Percentiles rank a stretch among this genome's conserved stretches.
These are phyloP conservation scores for Rhodotorula graminis DNA, from an alignment of 768 basidiomycete genomes.

Conservation along the genomic window DNA sequence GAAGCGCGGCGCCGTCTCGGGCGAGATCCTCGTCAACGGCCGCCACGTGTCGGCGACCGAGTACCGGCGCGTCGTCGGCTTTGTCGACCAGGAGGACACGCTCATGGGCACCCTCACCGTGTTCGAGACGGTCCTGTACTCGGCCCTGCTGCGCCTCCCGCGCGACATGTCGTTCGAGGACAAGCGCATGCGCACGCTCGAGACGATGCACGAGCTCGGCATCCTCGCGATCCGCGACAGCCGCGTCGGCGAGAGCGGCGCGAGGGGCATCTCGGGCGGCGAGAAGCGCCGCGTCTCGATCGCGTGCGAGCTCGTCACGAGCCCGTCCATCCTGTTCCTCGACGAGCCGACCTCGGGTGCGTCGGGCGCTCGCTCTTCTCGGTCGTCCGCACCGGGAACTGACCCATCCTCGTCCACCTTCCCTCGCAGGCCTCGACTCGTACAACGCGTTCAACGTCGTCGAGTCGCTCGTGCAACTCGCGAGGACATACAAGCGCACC, in stretches of 20 bases:
- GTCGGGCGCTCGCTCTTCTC: too few relatives aligned
- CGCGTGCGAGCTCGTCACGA: slow-evolving; percentile 95
- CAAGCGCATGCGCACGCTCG: slow-evolving; percentile 89
- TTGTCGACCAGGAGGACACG: slow-evolving; percentile 97
- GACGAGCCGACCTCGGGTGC: slow-evolving; percentile 94
- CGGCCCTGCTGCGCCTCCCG: slow-evolving; percentile 80
- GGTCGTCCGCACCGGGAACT: too few relatives aligned
- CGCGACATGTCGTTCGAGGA: slow-evolving; percentile 91
- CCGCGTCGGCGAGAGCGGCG: slow-evolving; percentile 83
- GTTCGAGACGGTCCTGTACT: slow-evolving; percentile 94
- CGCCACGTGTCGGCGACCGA: slow-evolving; percentile 65
- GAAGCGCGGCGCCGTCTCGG: slow-evolving; percentile 72
- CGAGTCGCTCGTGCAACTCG: slow-evolving; percentile 77
- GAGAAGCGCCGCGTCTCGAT: slow-evolving; percentile 96
- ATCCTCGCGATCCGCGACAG: slow-evolving; percentile 84
- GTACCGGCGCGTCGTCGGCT: slow-evolving; percentile 83
- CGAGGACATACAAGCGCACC: slow-evolving; percentile 82
- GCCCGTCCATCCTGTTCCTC: slow-evolving; percentile 89
- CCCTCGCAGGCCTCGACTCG: slow-evolving; percentile 69
- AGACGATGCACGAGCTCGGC: slow-evolving; percentile 93
- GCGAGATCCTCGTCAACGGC: slow-evolving; percentile 79
- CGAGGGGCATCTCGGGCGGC: slow-evolving; percentile 89
- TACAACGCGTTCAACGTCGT: slow-evolving; percentile 95
- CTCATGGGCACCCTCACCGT: slow-evolving; percentile 95
- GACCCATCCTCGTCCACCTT: too few relatives aligned